Conservation (phyloP, 805 yeast species). For the Maudiozyma bulderi region DNA sequence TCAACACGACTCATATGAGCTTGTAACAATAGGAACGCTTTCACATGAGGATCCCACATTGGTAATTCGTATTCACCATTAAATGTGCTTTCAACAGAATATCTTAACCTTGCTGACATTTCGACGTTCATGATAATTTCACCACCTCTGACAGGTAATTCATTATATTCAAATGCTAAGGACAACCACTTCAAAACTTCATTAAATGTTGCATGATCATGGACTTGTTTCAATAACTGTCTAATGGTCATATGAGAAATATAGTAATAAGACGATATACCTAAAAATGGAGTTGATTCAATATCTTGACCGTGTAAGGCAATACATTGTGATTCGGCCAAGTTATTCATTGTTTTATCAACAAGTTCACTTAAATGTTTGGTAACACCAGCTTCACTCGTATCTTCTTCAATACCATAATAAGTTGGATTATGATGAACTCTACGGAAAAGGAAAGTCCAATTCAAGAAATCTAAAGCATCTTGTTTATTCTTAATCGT, state of each 20-base stretch:
- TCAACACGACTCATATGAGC: conserved; percentile 76
- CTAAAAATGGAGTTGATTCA: conserved; percentile 68
- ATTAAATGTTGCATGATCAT: conserved; percentile 31
- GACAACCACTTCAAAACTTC: conserved; percentile 39
- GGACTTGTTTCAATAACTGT: conserved; percentile 47
- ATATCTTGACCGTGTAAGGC: conserved; percentile 37
- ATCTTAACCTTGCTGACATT: conserved; percentile 65
- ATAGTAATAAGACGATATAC: conserved; percentile 85
- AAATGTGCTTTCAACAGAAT: conserved; percentile 52
- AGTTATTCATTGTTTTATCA: conserved; percentile 55
- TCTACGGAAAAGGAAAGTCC: conserved; percentile 85
- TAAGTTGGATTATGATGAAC: conserved; percentile 91
- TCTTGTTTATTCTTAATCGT: conserved; percentile 87
- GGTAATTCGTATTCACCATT: conserved; percentile 45
- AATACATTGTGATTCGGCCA: conserved; percentile 68
- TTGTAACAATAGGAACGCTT: conserved; percentile 71
- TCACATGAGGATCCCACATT: conserved; percentile 78
- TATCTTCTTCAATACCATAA: conserved; percentile 74
- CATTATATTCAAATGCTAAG: conserved; percentile 71
- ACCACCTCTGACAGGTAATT: conserved; percentile 83
- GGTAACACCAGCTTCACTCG: conserved; percentile 45
- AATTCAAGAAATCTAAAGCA: conserved; percentile 91
- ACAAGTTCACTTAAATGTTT: conserved; percentile 53
- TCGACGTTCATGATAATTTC: conserved; percentile 82
- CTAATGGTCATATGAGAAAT: conserved; percentile 84